phyloP scores from a whole-genome alignment of 2,329 filamentous ascomycete genomes.

The Neofusicoccum kwambonambiense region DNA sequence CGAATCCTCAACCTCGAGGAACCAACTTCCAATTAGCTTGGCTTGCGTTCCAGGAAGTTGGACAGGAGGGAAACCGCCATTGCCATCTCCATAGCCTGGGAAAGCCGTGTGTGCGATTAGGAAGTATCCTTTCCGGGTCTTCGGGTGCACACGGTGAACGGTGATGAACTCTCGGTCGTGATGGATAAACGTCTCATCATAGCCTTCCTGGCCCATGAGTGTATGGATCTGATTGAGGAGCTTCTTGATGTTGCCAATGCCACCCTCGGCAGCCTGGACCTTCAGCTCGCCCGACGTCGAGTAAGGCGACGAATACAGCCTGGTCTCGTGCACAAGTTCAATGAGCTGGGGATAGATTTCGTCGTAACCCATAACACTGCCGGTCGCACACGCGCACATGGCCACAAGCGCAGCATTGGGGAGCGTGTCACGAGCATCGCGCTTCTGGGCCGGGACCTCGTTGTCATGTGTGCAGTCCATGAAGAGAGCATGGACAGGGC shows the following conservation, averaged over 20 bases:
- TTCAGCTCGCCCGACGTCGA: slow-evolving; percentile 61
- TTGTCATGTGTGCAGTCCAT: slow-evolving; percentile 99
- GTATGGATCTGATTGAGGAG: slow-evolving; percentile 92
- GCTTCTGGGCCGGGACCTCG: slow-evolving; percentile 90
- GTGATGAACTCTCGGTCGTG: slow-evolving; percentile 96
- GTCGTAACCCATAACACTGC: slow-evolving; percentile 97
- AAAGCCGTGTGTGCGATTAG: slow-evolving; percentile 95
- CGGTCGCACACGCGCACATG: slow-evolving; percentile 93
- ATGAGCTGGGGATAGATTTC: slow-evolving; percentile 91
- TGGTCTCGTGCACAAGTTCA: slow-evolving; percentile 87
- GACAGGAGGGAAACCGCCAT: slow-evolving; percentile 76
- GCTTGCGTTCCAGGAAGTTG: slow-evolving; percentile 80
- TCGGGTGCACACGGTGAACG: slow-evolving; percentile 89
- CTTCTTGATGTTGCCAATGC: slow-evolving; percentile 88
- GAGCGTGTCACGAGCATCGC: slow-evolving; percentile 89
- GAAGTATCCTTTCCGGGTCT: slow-evolving; percentile 90
- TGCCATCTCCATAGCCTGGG: slow-evolving; percentile 82
- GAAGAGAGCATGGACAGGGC: slow-evolving; percentile 87
- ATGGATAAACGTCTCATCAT: slow-evolving; percentile 93
- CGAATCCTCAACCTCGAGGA: slow-evolving; percentile 80
- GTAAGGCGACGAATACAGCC: slow-evolving; percentile 76
- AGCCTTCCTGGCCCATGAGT: slow-evolving; percentile 91
- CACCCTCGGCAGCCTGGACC: slow-evolving; percentile 69
- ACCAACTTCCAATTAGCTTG: slow-evolving; percentile 86
- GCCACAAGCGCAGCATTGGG: slow-evolving; percentile 90